Conservation (phyloP, 179 eudicot species). For the Beta macrorhiza region DNA sequence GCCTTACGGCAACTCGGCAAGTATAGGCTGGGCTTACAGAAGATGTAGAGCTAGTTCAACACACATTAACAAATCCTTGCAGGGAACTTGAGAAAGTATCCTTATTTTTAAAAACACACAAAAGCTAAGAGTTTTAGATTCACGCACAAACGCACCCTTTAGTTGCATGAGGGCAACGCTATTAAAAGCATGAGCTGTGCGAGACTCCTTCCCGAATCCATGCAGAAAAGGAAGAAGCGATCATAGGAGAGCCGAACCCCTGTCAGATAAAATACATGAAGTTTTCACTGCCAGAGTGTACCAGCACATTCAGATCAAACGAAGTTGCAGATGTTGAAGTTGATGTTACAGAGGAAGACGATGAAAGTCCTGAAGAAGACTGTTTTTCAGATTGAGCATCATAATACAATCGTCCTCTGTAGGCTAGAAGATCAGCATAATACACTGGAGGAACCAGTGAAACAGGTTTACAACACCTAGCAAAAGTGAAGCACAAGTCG, state of each 20-base stretch:
- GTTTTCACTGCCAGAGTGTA: slow-evolving; percentile 37
- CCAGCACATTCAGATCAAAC: slow-evolving; percentile 28
- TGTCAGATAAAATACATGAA: slow-evolving; percentile 52
- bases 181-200: slow-evolving; percentile 23
- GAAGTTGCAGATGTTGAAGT: slow-evolving; percentile 12
- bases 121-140: slow-evolving; percentile 39
- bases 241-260: neutral
- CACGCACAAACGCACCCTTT: slow-evolving; percentile 49
- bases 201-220: slow-evolving; percentile 5
- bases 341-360: slow-evolving; percentile 19
- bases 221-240: slow-evolving; percentile 13
- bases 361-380: slow-evolving; percentile 22
- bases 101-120: slow-evolving; percentile 3
- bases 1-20: too few relatives aligned
- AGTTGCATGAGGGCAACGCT: slow-evolving; percentile 28
- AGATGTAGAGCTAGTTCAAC: neutral
- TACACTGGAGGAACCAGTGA: slow-evolving; percentile 72
- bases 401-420: slow-evolving; percentile 56
- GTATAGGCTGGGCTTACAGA: too few relatives aligned
- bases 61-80: neutral
- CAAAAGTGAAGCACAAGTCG: slow-evolving; percentile 63
- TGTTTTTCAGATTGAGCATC: slow-evolving; percentile 36
- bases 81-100: slow-evolving; percentile 9
- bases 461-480: slow-evolving; percentile 64
- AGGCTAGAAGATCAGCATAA: slow-evolving; percentile 69